A percentile compares a stretch with the other conserved stretches of the same genome.
These are phyloP conservation scores for Cunninghamia lanceolata DNA, from an alignment of 75 land plant genomes.

Conservation along the genomic window DNA sequence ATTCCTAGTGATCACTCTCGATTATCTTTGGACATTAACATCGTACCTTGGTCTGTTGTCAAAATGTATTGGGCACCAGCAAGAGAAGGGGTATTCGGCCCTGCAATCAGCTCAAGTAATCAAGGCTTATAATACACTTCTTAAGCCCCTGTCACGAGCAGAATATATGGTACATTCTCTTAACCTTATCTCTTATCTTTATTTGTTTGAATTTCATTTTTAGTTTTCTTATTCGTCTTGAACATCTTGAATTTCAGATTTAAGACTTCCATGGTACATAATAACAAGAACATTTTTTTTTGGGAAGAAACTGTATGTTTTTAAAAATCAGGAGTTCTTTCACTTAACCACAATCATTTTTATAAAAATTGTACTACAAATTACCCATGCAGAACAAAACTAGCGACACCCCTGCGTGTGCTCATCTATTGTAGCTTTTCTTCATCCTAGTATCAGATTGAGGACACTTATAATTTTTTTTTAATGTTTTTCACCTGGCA, in stretches of 20 bases:
- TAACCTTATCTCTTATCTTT: not conserved
- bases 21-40: not conserved
- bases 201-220: not conserved
- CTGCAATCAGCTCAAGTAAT: conserved; percentile 87
- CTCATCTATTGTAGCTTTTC: not conserved
- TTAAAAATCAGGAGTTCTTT: too few relatives aligned
- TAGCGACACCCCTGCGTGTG: not conserved
- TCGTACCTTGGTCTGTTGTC: not conserved
- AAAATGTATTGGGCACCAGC: conserved; percentile 28
- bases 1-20: not conserved
- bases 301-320: too few relatives aligned
- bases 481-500: not conserved
- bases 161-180: conserved; percentile 57
- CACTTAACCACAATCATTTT: not conserved
- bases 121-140: conserved; percentile 72
- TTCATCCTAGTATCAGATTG: not conserved
- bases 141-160: conserved; percentile 73
- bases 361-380: not conserved
- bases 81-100: conserved; percentile 73
- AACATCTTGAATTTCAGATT: too few relatives aligned
- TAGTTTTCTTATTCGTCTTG: not conserved
- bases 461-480: too few relatives aligned
- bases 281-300: too few relatives aligned
- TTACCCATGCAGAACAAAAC: not conserved
- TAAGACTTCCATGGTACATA: too few relatives aligned